Percentiles rank a stretch among this genome's conserved stretches.
These are phyloP conservation scores for Lipomyces kockii DNA, from an alignment of 805 yeast genomes.

Conservation along the genomic window DNA sequence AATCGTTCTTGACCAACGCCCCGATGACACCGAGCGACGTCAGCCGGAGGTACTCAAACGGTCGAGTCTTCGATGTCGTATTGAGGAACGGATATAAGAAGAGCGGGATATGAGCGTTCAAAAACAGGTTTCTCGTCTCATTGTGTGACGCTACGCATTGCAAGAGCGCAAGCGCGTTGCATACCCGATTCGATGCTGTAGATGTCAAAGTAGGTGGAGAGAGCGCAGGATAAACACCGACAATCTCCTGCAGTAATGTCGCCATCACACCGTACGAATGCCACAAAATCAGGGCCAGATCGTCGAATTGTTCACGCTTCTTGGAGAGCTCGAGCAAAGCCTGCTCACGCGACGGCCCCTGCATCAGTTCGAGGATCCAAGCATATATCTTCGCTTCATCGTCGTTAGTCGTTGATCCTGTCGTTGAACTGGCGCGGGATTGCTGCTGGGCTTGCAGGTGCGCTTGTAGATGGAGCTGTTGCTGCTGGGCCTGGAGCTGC, in stretches of 20 bases:
- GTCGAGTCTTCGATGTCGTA: conserved; percentile 86
- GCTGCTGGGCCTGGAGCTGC: conserved; percentile 28
- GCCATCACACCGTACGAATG: conserved; percentile 97
- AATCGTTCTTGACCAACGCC: conserved; percentile 92
- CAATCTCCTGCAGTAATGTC: conserved; percentile 83
- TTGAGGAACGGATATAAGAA: conserved; percentile 92
- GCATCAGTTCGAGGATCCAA: conserved; percentile 87
- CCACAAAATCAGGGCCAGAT: conserved; percentile 91
- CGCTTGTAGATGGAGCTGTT: conserved; percentile 28
- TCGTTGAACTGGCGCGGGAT: conserved; percentile 10
- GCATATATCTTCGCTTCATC: conserved; percentile 55
- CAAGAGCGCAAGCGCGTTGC: conserved; percentile 90
- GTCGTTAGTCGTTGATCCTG: conserved; percentile 13
- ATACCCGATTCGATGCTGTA: conserved; percentile 87
- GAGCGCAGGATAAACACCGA: conserved; percentile 84
- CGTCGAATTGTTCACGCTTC: conserved; percentile 92
- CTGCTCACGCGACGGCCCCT: conserved; percentile 90
- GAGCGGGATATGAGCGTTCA: conserved; percentile 89
- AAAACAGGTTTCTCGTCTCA: conserved; percentile 81
- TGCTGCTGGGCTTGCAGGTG: conserved; percentile 29
- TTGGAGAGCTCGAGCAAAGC: conserved; percentile 91
- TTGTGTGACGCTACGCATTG: conserved; percentile 97
- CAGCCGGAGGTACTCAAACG: conserved; percentile 89
- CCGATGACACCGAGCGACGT: conserved; percentile 97
- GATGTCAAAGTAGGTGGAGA: conserved; percentile 86